Conservation (phyloP, 2,329 filamentous ascomycete genomes). For the Ophiostoma pallidulum region DNA sequence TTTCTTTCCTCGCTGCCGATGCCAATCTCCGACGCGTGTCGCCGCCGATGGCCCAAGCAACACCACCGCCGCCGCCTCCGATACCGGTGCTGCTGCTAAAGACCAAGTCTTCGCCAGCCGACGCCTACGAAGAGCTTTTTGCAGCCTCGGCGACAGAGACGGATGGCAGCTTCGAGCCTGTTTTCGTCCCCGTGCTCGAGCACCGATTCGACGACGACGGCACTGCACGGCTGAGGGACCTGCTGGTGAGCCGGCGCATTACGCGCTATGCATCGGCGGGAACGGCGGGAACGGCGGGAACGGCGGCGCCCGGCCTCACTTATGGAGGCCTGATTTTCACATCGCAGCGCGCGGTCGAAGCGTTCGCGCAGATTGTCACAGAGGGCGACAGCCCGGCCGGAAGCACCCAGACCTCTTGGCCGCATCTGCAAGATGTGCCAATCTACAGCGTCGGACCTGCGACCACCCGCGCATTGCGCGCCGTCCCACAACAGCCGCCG, state of each 20-base stretch:
- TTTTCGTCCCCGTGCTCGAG: conserved; percentile 68
- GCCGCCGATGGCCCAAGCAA: conserved; percentile 7
- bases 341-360: conserved; percentile 74
- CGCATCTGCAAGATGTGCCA: conserved; percentile 46
- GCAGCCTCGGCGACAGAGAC: conserved; percentile 27
- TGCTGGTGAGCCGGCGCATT: conserved; percentile 39
- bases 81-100: conserved; percentile 64
- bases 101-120: conserved; percentile 61
- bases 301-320: no score
- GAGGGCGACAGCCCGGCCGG: conserved; percentile 31
- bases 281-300: no score
- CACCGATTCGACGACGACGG: conserved; percentile 57
- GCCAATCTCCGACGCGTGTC: not conserved
- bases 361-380: conserved; percentile 55
- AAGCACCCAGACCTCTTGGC: conserved; percentile 29
- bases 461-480: conserved; percentile 63
- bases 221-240: conserved; percentile 39
- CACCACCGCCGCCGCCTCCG: not conserved
- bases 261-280: conserved; percentile 8
- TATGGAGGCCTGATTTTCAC: conserved; percentile 80
- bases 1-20: not conserved
- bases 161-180: conserved; percentile 42
- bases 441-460: conserved; percentile 76
- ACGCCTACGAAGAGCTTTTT: conserved; percentile 65
- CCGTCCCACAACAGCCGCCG: conserved; percentile 39